A percentile compares a stretch with the other conserved stretches of the same genome.
phyloP scores from a whole-genome alignment of 2,329 filamentous ascomycete genomes.

The Lithohypha guttulata region DNA sequence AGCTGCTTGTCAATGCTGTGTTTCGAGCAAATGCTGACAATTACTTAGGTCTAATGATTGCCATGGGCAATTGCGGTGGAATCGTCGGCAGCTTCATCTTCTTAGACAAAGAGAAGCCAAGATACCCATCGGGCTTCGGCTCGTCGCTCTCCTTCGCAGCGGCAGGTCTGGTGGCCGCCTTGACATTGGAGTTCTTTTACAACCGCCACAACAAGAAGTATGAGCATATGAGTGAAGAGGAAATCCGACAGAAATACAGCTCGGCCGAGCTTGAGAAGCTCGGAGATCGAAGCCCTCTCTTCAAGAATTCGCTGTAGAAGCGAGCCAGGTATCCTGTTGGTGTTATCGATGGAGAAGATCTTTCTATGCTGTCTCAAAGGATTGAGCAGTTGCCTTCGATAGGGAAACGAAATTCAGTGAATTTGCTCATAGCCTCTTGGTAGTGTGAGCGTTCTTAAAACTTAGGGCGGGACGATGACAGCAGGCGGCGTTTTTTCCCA shows the following conservation, averaged over 20 bases:
- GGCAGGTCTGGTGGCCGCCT: conserved; percentile 18
- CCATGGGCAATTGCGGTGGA: conserved; percentile 24
- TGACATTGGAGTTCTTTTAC: conserved; percentile 16
- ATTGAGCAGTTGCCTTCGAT: too few species aligned
- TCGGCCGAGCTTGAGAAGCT: conserved; percentile 28
- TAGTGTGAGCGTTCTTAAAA: too few species aligned
- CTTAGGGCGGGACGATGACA: too few species aligned
- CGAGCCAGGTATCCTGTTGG: too few species aligned
- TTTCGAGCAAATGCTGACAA: neutral
- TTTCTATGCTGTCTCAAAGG: too few species aligned
- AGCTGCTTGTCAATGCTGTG: too few species aligned
- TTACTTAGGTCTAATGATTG: conserved; percentile 30
- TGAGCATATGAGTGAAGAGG: conserved; percentile 26
- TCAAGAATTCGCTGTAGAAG: conserved; percentile 26
- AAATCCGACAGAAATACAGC: conserved; percentile 26
- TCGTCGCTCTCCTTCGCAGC: conserved; percentile 24
- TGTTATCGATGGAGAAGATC: too few species aligned
- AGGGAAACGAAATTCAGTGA: too few species aligned
- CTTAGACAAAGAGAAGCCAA: conserved; percentile 24
- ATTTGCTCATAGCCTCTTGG: too few species aligned
- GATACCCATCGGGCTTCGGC: conserved; percentile 28
- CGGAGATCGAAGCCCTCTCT: conserved; percentile 31
- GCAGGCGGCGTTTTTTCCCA: too few species aligned
- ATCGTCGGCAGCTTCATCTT: conserved; percentile 24
- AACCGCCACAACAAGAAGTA: conserved; percentile 24